Conservation (phyloP, 1,139 yeast species). For the Saccharomycopsis hybrid region DNA sequence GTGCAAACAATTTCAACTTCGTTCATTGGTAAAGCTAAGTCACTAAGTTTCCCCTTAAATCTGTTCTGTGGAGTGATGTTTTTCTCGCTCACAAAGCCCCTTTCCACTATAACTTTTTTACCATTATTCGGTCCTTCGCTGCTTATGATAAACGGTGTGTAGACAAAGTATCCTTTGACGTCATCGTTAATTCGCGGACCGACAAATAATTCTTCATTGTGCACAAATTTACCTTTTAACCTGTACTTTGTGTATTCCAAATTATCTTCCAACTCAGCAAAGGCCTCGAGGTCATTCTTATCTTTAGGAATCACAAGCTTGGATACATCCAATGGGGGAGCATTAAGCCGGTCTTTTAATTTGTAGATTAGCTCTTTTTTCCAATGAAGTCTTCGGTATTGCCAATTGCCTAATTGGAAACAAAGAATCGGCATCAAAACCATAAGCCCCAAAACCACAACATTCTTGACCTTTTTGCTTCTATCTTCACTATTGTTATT, state of each 20-base stretch:
- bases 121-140: conserved; percentile 63
- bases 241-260: conserved; percentile 77
- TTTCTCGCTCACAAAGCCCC: conserved; percentile 88
- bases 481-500: conserved; percentile 1
- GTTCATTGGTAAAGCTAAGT: conserved; percentile 67
- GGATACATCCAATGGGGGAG: conserved; percentile 69
- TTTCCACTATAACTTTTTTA: conserved; percentile 63
- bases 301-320: conserved; percentile 38
- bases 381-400: conserved; percentile 78
- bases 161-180: conserved; percentile 67
- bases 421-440: conserved; percentile 83
- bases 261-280: conserved; percentile 43
- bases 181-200: conserved; percentile 85
- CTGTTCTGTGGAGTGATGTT: conserved; percentile 62
- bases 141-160: conserved; percentile 57
- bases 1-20: conserved; percentile 69
- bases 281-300: conserved; percentile 12
- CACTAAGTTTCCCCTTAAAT: conserved; percentile 37
- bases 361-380: conserved; percentile 76
- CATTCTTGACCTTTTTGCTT: conserved; percentile 8
- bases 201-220: conserved; percentile 81
- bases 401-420: conserved; percentile 92
- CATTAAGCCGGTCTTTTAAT: conserved; percentile 74
- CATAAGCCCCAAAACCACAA: conserved; percentile 10
- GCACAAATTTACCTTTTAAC: conserved; percentile 74